Evolutionary conservation across 352 stramenopile genomes (phyloP).

Genomic region (Phytophthora tentaculata): DNA sequence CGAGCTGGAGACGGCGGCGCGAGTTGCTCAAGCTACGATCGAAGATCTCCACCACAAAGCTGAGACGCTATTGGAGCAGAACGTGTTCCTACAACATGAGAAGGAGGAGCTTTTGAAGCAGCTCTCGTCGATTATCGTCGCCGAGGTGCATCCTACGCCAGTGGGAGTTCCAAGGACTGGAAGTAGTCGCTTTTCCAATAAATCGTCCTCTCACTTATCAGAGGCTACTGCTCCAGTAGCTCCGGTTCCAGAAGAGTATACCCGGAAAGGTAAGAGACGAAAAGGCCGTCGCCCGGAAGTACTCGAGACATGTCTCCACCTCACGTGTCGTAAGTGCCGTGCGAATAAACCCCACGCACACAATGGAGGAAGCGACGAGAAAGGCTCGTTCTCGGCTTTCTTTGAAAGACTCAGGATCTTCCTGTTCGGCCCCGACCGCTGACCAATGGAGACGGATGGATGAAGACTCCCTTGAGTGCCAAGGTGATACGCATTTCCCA

Average conservation of each 20-base stretch:
- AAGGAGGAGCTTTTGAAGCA: constrained; percentile 58
- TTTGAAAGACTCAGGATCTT: constrained; percentile 56
- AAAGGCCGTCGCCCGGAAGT: constrained; percentile 57
- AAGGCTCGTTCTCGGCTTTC: constrained; percentile 31
- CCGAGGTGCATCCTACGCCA: constrained; percentile 41
- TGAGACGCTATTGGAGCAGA: constrained; percentile 64
- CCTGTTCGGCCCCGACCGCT: constrained; percentile 37
- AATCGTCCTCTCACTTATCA: constrained; percentile 36
- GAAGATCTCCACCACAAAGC: constrained; percentile 64
- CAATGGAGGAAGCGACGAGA: constrained; percentile 30
- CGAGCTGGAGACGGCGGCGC: constrained; percentile 68
- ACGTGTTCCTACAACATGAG: constrained; percentile 75
- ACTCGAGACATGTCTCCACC: constrained; percentile 74
- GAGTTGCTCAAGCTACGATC: constrained; percentile 65
- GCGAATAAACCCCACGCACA: constrained; percentile 29
- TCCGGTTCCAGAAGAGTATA: constrained; percentile 18
- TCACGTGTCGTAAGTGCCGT: constrained; percentile 62
- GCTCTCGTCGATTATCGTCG: constrained; percentile 37
- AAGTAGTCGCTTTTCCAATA: constrained; percentile 36
- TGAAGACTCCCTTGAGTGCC: constrained; percentile 15
- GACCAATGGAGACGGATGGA: constrained; percentile 20
- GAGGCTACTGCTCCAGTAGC: constrained; percentile 16
- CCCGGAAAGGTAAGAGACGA: constrained; percentile 31
- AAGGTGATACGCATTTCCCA: constrained; percentile 24
- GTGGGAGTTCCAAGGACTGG: constrained; percentile 10